Evolutionary conservation across 179 eudicot genomes (phyloP).

Genomic region (Carnegiea gigantea): DNA sequence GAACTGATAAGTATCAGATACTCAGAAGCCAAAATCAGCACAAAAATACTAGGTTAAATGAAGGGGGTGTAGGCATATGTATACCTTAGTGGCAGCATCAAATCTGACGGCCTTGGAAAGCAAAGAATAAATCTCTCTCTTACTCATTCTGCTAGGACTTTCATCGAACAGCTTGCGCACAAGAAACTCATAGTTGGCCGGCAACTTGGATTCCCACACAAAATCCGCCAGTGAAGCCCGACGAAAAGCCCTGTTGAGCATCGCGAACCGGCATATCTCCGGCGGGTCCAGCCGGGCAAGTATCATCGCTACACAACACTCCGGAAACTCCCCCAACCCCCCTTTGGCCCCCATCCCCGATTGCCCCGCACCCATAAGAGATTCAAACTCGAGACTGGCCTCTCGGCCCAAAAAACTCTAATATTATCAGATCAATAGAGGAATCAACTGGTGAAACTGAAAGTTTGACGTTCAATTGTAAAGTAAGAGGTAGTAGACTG

Average conservation of each 20-base stretch:
- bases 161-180: slow-evolving; percentile 34
- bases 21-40: too few relatives aligned
- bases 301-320: slow-evolving; percentile 55
- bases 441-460: too few relatives aligned
- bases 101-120: slow-evolving; percentile 46
- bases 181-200: slow-evolving; percentile 45
- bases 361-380: slow-evolving; percentile 42
- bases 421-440: not conserved
- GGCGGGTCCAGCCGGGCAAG: slow-evolving; percentile 41
- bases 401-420: too few relatives aligned
- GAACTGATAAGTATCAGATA: too few relatives aligned
- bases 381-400: not conserved
- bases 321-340: slow-evolving; percentile 58
- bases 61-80: too few relatives aligned
- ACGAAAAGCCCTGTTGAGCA: slow-evolving; percentile 36
- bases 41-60: too few relatives aligned
- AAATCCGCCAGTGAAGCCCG: slow-evolving; percentile 51
- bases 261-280: slow-evolving; percentile 51
- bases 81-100: slow-evolving; percentile 56
- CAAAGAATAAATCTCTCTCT: slow-evolving; percentile 46
- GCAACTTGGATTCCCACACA: slow-evolving; percentile 62
- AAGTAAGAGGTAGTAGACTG: slow-evolving; percentile 38
- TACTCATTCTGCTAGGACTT: slow-evolving; percentile 20
- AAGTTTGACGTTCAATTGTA: slow-evolving; percentile 18
- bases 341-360: slow-evolving; percentile 27